Conservation (phyloP, 257 asterid genomes). For the Rhazya stricta region DNA sequence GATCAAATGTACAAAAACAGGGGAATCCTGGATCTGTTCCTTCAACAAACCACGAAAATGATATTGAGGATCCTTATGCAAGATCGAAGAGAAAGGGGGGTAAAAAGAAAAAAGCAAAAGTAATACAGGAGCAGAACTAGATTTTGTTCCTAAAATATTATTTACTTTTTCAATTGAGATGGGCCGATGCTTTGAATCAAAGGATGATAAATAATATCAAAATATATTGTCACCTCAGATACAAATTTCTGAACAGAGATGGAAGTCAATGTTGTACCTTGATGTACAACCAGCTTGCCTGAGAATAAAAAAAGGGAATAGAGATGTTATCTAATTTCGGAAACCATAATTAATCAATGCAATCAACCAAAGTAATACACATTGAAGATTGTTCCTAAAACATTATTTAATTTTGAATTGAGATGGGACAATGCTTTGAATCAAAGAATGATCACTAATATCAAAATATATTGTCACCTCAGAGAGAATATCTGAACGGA, state of each 20-base stretch:
- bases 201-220: background rate
- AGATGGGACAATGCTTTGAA: background rate
- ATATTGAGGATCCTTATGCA: no score
- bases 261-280: background rate
- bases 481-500: background rate
- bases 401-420: background rate
- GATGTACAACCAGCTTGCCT: slow-evolving; percentile 13
- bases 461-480: background rate
- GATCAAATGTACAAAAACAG: no score
- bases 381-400: background rate
- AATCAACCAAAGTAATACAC: background rate
- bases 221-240: background rate
- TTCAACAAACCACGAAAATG: no score
- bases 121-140: background rate
- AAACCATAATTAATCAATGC: background rate
- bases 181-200: background rate
- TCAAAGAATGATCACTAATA: background rate
- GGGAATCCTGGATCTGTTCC: no score
- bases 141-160: background rate
- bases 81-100: no score
- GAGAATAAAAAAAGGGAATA: background rate
- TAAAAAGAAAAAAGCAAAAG: no score
- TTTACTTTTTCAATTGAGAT: background rate
- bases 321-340: background rate
- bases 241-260: background rate